Conservation (phyloP, 1,284 basidiomycete genomes). For the Cerioporus squamosus region DNA sequence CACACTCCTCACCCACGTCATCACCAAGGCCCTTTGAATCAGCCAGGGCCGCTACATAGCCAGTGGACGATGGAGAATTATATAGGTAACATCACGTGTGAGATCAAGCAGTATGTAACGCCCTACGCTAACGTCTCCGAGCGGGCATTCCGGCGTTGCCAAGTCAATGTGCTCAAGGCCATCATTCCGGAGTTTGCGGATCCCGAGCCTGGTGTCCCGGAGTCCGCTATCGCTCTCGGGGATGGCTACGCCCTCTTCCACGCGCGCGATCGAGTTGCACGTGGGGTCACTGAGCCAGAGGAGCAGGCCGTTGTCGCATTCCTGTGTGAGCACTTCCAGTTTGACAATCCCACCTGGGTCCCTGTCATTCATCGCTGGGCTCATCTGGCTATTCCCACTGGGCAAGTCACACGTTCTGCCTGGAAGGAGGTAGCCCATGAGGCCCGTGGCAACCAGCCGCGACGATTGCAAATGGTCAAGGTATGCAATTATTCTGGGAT, state of each 20-base stretch:
- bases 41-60: conserved; percentile 18
- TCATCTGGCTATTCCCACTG: background rate
- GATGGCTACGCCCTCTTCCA: conserved; percentile 10
- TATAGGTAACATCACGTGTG: conserved; percentile 31
- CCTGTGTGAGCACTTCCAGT: background rate
- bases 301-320: background rate
- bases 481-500: too few relatives aligned
- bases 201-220: background rate
- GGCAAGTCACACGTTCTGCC: background rate
- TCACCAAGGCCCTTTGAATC: conserved; percentile 15
- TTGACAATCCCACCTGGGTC: background rate
- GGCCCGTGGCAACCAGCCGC: background rate
- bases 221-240: conserved; percentile 4
- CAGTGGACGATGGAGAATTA: conserved; percentile 32
- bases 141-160: conserved; percentile 15
- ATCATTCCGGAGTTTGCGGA: conserved; percentile 19
- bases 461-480: background rate
- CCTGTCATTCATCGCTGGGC: background rate
- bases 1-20: conserved; percentile 27
- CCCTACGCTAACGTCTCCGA: conserved; percentile 29
- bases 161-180: conserved; percentile 27
- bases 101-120: conserved; percentile 29
- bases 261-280: background rate
- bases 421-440: conserved; percentile 1
- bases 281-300: background rate